A percentile compares a stretch with the other conserved stretches of the same genome.
These are phyloP conservation scores for Beauveria medogensis DNA, from an alignment of 2,329 filamentous ascomycete species.

Conservation along the genomic window DNA sequence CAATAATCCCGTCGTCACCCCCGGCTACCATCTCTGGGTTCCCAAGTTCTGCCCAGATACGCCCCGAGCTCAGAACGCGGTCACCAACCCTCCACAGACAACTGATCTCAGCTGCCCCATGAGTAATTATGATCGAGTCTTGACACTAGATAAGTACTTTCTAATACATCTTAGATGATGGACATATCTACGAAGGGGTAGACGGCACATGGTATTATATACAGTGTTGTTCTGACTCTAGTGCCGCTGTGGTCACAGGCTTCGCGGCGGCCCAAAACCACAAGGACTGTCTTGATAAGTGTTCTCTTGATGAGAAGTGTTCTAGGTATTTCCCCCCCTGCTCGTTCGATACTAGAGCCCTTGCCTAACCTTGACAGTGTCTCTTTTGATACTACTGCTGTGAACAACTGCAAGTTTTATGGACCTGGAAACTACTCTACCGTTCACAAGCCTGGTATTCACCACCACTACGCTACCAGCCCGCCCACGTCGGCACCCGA, in stretches of 20 bases:
- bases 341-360: background rate
- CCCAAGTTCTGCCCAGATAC: background rate
- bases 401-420: slow-evolving; percentile 14
- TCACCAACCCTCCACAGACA: background rate
- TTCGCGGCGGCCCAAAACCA: slow-evolving; percentile 5
- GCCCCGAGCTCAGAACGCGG: background rate
- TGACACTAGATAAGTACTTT: background rate
- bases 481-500: slow-evolving; percentile 9
- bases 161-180: slow-evolving; percentile 6
- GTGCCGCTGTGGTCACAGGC: slow-evolving; percentile 8
- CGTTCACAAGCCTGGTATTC: background rate
- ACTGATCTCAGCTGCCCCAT: background rate
- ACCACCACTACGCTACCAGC: slow-evolving; percentile 11
- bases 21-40: background rate
- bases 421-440: slow-evolving; percentile 12
- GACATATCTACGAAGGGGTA: slow-evolving; percentile 14
- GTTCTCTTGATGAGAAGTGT: slow-evolving; percentile 12
- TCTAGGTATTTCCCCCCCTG: slow-evolving; percentile 5
- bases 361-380: background rate
- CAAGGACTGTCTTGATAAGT: slow-evolving; percentile 12
- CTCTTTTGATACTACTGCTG: background rate
- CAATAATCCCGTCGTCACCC: background rate
- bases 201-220: slow-evolving; percentile 16
- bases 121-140: background rate
- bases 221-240: slow-evolving; percentile 14